Conservation (phyloP, 225 moss, liverwort and hornwort genomes). For the Ulota crispa region DNA sequence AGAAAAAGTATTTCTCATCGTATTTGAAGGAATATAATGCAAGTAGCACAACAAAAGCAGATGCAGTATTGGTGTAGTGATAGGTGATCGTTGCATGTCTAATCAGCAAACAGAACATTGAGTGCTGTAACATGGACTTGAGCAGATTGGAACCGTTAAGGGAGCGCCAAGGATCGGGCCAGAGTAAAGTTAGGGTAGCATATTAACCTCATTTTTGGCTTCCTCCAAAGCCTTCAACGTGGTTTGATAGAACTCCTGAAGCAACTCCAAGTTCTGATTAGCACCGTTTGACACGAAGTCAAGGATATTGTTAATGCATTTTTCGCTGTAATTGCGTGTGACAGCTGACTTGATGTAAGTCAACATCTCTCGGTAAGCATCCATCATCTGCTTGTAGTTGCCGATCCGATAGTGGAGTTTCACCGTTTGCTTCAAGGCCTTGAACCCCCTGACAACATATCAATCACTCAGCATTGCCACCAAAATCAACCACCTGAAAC, state of each 20-base stretch:
- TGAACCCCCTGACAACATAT: constrained; percentile 77
- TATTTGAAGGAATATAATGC: background rate
- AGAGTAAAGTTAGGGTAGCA: background rate
- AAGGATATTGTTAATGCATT: constrained; percentile 98
- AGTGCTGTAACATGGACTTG: background rate
- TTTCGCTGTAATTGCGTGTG: constrained; percentile 97
- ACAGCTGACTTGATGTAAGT: constrained; percentile 98
- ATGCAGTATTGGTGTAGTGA: background rate
- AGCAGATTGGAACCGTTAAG: background rate
- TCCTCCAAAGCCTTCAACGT: constrained; percentile 95
- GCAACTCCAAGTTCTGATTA: constrained; percentile 90
- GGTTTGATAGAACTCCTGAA: constrained; percentile 98
- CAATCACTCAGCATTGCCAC: constrained; percentile 33
- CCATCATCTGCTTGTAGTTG: constrained; percentile 99
- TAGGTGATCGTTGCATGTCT: background rate
- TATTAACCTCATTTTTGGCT: constrained; percentile 88
- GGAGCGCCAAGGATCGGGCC: background rate
- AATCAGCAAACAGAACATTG: background rate
- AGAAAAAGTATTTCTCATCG: background rate
- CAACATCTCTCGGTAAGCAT: constrained; percentile 98
- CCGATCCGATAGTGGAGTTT: constrained; percentile 93
- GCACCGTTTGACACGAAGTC: constrained; percentile 97
- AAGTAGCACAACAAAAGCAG: background rate
- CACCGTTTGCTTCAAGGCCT: constrained; percentile 97
- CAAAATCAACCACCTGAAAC: constrained; percentile 22